phyloP scores from a whole-genome alignment of 495 filamentous ascomycete species.

The Trichocladium antarcticum region DNA sequence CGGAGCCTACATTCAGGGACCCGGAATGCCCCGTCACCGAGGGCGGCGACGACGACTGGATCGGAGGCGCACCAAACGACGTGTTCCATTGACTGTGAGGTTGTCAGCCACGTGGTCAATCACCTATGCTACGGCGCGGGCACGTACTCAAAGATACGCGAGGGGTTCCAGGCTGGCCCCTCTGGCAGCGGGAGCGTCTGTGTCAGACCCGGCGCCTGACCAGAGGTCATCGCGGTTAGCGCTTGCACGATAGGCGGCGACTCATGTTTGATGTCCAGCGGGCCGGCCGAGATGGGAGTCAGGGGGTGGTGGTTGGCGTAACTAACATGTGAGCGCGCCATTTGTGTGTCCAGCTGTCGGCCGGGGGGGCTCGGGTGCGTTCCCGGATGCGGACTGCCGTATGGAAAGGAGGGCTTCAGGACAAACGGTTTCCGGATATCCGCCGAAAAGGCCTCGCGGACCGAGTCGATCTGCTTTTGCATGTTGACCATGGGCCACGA shows the following conservation, averaged over 20 bases:
- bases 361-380: conserved; percentile 52
- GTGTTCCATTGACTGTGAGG: conserved; percentile 75
- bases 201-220: conserved; percentile 33
- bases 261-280: conserved; percentile 68
- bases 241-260: conserved; percentile 70
- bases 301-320: conserved; percentile 67
- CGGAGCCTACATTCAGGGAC: conserved; percentile 34
- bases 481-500: conserved; percentile 91
- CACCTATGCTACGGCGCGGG: neutral
- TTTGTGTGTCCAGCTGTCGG: conserved; percentile 32
- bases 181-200: conserved; percentile 52
- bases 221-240: conserved; percentile 61
- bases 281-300: conserved; percentile 67
- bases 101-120: conserved; percentile 26
- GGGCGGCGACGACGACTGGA: conserved; percentile 33
- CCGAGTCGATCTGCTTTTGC: conserved; percentile 77
- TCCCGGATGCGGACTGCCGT: conserved; percentile 62
- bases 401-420: conserved; percentile 78
- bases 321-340: conserved; percentile 57
- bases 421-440: conserved; percentile 79
- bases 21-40: conserved; percentile 30
- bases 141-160: conserved; percentile 83
- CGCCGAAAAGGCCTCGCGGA: conserved; percentile 86
- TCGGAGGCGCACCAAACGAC: conserved; percentile 63
- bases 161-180: conserved; percentile 75